phyloP scores from a whole-genome alignment of 1,284 basidiomycete species.

The Ustilago lituana region DNA sequence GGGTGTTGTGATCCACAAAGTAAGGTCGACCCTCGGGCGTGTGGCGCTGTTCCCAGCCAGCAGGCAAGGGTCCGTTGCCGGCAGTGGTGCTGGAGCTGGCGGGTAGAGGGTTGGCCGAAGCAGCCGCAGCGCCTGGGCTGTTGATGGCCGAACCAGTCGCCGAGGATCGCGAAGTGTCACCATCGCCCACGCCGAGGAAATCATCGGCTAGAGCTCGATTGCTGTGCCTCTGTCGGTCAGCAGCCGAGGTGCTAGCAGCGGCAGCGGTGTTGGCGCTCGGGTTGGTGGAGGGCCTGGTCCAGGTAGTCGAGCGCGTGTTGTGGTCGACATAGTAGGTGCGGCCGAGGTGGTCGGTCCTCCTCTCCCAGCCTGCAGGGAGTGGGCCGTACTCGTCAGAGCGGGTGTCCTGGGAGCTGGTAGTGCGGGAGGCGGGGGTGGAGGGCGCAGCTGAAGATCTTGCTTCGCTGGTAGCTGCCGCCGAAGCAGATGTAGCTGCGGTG shows the following conservation, averaged over 20 bases:
- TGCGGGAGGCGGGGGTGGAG: conserved; percentile 17
- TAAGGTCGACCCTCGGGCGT: conserved; percentile 98
- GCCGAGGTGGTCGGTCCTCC: conserved; percentile 85
- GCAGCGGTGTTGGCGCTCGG: conserved; percentile 55
- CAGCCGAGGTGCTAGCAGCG: conserved; percentile 54
- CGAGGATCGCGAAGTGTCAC: conserved; percentile 42
- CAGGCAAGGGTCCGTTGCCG: conserved; percentile 83
- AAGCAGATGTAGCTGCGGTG: conserved; percentile 11
- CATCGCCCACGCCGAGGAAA: conserved; percentile 64
- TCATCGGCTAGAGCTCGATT: conserved; percentile 66
- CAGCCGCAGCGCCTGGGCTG: conserved; percentile 29
- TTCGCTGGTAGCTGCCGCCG: conserved; percentile 8
- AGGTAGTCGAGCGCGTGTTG: conserved; percentile 91
- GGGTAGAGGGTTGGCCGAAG: conserved; percentile 44
- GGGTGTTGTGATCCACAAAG: conserved; percentile 89
- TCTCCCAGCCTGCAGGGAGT: conserved; percentile 90
- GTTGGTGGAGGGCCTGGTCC: conserved; percentile 73
- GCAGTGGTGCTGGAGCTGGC: conserved; percentile 73
- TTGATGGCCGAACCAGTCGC: conserved; percentile 31
- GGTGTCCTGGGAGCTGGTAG: conserved; percentile 32
- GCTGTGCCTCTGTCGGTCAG: conserved; percentile 62
- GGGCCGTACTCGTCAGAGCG: conserved; percentile 59
- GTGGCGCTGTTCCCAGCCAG: conserved; percentile 97
- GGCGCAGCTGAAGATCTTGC: conserved; percentile 30
- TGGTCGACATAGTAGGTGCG: conserved; percentile 84